Evolutionary conservation across 108 stramenopile species (phyloP).

Genomic region (Cyclostephanos tholiformis): DNA sequence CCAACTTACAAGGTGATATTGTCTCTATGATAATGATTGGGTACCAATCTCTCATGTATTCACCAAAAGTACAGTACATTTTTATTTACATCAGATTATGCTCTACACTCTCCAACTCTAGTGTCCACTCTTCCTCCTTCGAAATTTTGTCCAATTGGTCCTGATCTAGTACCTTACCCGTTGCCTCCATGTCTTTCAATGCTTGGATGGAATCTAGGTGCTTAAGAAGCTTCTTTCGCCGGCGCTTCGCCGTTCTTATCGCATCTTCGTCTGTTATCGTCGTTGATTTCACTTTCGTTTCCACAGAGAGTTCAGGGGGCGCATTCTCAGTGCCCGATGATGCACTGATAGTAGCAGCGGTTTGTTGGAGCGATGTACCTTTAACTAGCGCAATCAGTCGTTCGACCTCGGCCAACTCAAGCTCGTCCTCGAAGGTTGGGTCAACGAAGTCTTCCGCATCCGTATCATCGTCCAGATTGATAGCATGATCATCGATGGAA

Average conservation of each 20-base stretch:
- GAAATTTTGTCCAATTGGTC: conserved; percentile 57
- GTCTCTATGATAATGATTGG: too few relatives aligned
- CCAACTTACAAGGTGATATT: neutral
- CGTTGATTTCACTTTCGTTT: conserved; percentile 42
- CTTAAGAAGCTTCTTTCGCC: conserved; percentile 59
- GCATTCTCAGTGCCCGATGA: conserved; percentile 9
- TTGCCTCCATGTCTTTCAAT: conserved; percentile 47
- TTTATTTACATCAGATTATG: conserved; percentile 58
- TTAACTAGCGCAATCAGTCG: conserved; percentile 57
- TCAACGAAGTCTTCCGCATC: conserved; percentile 54
- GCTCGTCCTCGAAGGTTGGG: conserved; percentile 49
- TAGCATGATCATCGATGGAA: conserved; percentile 44
- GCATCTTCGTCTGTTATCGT: conserved; percentile 59
- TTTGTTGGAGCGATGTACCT: conserved; percentile 17
- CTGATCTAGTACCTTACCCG: conserved; percentile 50
- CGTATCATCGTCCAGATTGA: conserved; percentile 55
- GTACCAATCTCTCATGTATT: too few relatives aligned
- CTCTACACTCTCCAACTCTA: conserved; percentile 60
- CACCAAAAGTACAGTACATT: too few relatives aligned
- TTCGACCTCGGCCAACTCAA: conserved; percentile 51
- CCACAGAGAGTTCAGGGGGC: conserved; percentile 6
- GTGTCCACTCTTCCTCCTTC: conserved; percentile 49
- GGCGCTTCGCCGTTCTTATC: conserved; percentile 48
- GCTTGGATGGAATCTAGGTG: conserved; percentile 60
- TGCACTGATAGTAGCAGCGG: neutral